A percentile compares a stretch with the other conserved stretches of the same genome.
phyloP scores from a whole-genome alignment of 1,284 basidiomycete species.

The Neonothopanus nambi region DNA sequence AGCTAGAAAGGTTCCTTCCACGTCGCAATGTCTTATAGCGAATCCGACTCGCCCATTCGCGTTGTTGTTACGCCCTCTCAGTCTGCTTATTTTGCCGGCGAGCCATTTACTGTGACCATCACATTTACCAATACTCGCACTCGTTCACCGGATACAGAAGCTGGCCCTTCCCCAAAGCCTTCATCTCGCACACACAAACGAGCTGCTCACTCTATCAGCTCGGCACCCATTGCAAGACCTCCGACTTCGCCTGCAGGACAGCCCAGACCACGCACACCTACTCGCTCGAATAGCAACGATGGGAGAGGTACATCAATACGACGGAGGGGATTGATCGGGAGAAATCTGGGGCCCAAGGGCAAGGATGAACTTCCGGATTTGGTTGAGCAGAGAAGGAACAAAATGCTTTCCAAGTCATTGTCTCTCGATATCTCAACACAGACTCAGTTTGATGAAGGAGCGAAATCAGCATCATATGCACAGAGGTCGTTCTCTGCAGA shows the following conservation, averaged over 20 bases:
- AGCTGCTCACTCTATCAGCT: constrained; percentile 73
- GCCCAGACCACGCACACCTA: constrained; percentile 39
- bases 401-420: constrained; percentile 51
- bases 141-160: constrained; percentile 29
- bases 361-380: constrained; percentile 41
- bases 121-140: constrained; percentile 84
- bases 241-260: constrained; percentile 73
- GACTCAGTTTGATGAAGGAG: constrained; percentile 33
- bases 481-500: constrained; percentile 24
- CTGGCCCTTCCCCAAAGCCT: constrained; percentile 27
- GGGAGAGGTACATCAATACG: constrained; percentile 14
- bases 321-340: constrained; percentile 43
- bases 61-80: constrained; percentile 77
- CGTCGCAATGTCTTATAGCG: not conserved
- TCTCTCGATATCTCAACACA: constrained; percentile 54
- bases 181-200: constrained; percentile 56
- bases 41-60: constrained; percentile 52
- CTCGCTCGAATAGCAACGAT: constrained; percentile 24
- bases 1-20: no score
- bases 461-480: constrained; percentile 29
- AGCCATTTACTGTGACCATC: constrained; percentile 81
- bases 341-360: constrained; percentile 24
- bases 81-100: constrained; percentile 92
- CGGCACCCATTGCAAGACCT: constrained; percentile 69
- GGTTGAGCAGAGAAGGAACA: constrained; percentile 48